phyloP scores from a whole-genome alignment of 2,329 filamentous ascomycete species.

The Exophiala xenobiotica region DNA sequence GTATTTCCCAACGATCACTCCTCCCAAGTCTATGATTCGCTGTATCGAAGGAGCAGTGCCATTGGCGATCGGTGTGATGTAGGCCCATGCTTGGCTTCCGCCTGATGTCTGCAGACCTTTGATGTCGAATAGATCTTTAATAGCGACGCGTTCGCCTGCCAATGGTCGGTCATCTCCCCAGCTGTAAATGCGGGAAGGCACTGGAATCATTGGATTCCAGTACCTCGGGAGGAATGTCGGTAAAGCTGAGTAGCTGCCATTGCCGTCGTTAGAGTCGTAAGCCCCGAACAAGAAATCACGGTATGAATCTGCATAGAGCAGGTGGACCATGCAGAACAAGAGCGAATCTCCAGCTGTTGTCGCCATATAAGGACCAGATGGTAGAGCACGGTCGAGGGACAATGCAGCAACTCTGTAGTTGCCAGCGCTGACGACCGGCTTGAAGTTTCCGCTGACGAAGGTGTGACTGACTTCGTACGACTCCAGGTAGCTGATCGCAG shows the following conservation, averaged over 20 bases:
- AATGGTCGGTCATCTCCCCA: constrained; percentile 13
- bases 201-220: constrained; percentile 16
- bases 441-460: neutral
- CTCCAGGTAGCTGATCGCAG: neutral
- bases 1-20: constrained; percentile 19
- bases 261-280: constrained; percentile 6
- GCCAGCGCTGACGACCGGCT: neutral
- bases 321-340: constrained; percentile 2
- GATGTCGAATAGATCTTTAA: constrained; percentile 25
- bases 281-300: constrained; percentile 11
- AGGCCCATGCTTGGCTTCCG: constrained; percentile 20
- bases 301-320: constrained; percentile 12
- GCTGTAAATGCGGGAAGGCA: constrained; percentile 30
- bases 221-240: neutral
- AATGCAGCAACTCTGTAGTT: neutral
- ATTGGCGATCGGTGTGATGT: constrained; percentile 12
- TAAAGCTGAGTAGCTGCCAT: neutral
- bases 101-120: constrained; percentile 22
- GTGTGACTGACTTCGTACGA: neutral
- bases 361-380: constrained; percentile 10
- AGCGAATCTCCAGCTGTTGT: neutral
- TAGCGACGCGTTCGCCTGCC: constrained; percentile 22
- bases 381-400: neutral
- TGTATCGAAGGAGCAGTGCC: constrained; percentile 22
- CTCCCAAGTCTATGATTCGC: constrained; percentile 23